Conservation (phyloP, 495 filamentous ascomycete species). For the Pyronema omphalodes region DNA sequence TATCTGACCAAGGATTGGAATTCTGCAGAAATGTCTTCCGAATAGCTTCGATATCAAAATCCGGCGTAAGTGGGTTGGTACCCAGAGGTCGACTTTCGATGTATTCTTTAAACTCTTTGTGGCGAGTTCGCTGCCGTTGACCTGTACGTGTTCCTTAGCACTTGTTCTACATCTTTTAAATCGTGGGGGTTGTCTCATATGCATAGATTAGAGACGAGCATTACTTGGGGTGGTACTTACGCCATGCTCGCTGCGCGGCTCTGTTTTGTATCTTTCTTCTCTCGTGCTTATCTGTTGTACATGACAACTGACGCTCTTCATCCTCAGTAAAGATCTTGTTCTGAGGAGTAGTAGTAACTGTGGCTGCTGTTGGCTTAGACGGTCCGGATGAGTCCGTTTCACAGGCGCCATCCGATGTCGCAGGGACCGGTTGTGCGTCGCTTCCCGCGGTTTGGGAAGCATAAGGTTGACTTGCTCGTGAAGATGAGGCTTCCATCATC, state of each 20-base stretch:
- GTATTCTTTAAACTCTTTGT: conserved; percentile 11
- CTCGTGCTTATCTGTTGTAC: conserved; percentile 8
- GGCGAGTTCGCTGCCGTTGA: conserved; percentile 13
- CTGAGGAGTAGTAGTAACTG: no score
- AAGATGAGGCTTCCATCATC: no score
- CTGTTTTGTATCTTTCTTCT: conserved; percentile 20
- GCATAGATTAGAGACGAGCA: background rate
- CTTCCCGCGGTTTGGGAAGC: no score
- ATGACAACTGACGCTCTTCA: conserved; percentile 9
- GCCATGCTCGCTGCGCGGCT: conserved; percentile 21
- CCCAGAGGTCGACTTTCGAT: background rate
- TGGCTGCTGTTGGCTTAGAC: no score
- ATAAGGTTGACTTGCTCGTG: no score
- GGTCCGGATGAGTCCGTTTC: no score
- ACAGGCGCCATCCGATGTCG: no score
- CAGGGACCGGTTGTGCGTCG: no score
- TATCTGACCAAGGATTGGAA: no score
- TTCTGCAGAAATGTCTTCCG: background rate
- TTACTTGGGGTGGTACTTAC: conserved; percentile 5
- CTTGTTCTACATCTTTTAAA: background rate
- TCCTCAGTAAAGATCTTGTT: conserved; percentile 7
- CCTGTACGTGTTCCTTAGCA: conserved; percentile 3
- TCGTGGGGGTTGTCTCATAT: background rate
- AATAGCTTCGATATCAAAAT: conserved; percentile 1
- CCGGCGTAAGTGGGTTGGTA: background rate